phyloP scores from a whole-genome alignment of 192 early-diverging fungal genomes.

The Powellomyces hirtus region DNA sequence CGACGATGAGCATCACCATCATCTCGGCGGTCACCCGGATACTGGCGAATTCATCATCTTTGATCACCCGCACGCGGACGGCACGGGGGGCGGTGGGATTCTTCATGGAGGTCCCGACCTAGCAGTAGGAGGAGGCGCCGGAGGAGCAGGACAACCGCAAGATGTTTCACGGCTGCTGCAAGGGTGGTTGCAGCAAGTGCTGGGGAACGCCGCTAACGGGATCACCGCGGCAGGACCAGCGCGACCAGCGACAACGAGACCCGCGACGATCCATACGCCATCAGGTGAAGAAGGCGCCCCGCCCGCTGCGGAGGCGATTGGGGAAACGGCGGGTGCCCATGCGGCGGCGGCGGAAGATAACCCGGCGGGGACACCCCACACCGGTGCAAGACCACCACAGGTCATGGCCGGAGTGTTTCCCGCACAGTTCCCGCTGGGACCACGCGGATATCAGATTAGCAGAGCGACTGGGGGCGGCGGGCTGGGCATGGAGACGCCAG shows the following conservation, averaged over 20 bases:
- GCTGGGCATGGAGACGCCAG: background rate
- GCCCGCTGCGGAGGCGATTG: background rate
- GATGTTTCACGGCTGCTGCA: slow-evolving; percentile 25
- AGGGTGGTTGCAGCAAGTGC: slow-evolving; percentile 25
- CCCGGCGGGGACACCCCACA: background rate
- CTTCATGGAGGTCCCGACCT: background rate
- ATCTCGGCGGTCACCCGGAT: background rate
- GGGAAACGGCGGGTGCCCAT: slow-evolving; percentile 9
- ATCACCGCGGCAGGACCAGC: background rate
- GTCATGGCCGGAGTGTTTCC: background rate
- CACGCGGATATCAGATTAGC: too few relatives aligned
- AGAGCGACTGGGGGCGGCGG: too few relatives aligned
- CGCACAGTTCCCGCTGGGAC: too few relatives aligned
- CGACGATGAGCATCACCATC: slow-evolving; percentile 10
- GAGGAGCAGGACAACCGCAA: background rate
- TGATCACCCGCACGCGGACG: background rate
- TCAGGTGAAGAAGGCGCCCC: background rate
- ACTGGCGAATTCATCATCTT: background rate
- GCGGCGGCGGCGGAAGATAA: slow-evolving; percentile 16
- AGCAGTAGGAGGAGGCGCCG: background rate
- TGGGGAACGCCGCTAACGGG: slow-evolving; percentile 1
- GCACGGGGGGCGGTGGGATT: background rate
- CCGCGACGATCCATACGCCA: background rate
- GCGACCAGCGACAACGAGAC: too few relatives aligned
- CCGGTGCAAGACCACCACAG: background rate